Evolutionary conservation across 768 basidiomycete genomes (phyloP).

Genomic region (Astraeus odoratus): DNA sequence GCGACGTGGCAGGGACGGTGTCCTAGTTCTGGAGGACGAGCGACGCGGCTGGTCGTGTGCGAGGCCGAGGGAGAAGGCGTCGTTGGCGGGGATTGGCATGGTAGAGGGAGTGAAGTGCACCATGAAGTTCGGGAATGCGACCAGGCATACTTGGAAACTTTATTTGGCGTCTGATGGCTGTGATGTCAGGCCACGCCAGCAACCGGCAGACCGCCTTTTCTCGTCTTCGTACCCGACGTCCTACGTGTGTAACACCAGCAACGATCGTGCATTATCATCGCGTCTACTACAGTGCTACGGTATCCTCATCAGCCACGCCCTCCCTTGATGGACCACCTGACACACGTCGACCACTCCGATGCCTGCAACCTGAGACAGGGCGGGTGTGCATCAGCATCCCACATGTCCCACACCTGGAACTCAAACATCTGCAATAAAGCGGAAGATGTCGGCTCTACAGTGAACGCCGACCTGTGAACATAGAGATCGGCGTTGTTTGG

Average conservation of each 20-base stretch:
- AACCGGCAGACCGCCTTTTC: too few species aligned
- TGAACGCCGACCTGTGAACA: conserved; percentile 21
- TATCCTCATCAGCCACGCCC: too few species aligned
- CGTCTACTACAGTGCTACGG: too few species aligned
- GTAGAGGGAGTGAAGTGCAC: not conserved
- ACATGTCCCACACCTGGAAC: too few species aligned
- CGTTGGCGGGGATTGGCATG: conserved; percentile 30
- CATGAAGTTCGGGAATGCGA: not conserved
- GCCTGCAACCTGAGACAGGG: too few species aligned
- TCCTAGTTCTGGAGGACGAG: conserved; percentile 16
- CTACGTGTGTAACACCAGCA: too few species aligned
- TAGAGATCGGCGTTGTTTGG: conserved; percentile 44
- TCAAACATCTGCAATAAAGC: not conserved
- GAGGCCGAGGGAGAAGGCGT: conserved; percentile 30
- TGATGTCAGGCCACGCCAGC: too few species aligned
- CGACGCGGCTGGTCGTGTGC: conserved; percentile 30
- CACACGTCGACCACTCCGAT: too few species aligned
- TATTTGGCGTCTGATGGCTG: not conserved
- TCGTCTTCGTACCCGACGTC: too few species aligned
- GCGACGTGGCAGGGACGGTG: conserved; percentile 27
- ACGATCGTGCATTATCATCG: too few species aligned
- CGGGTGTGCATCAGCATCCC: too few species aligned
- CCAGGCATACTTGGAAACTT: not conserved
- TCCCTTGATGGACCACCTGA: too few species aligned
- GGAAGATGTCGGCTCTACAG: conserved; percentile 25